Conservation (phyloP, 768 basidiomycete genomes). For the Russula compacta region DNA sequence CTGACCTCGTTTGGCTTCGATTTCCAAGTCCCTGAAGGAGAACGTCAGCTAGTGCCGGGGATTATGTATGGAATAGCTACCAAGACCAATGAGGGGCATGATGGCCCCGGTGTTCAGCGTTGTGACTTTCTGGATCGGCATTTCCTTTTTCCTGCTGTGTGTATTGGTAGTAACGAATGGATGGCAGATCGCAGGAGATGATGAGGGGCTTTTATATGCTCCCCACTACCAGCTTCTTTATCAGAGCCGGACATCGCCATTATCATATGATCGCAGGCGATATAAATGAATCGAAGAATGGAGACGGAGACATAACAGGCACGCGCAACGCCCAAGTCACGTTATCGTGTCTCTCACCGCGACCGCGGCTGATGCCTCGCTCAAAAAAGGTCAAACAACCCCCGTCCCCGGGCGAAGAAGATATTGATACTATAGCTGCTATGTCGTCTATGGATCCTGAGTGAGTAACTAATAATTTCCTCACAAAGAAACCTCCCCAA, state of each 20-base stretch:
- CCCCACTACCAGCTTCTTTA: not conserved
- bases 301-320: not conserved
- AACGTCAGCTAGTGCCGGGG: not conserved
- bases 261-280: not conserved
- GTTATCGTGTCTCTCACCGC: not conserved
- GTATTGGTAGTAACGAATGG: not conserved
- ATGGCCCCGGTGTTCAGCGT: conserved; percentile 69
- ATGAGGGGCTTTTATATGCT: not conserved
- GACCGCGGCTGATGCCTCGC: not conserved
- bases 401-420: not conserved
- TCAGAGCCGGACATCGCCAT: not conserved
- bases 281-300: too few species aligned
- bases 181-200: not conserved
- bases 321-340: not conserved
- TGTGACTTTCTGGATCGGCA: conserved; percentile 6
- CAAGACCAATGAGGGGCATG: conserved; percentile 43
- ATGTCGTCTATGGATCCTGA: not conserved
- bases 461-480: not conserved
- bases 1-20: conserved; percentile 61
- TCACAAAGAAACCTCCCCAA: not conserved
- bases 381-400: not conserved
- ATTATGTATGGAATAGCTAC: conserved; percentile 47
- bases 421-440: not conserved
- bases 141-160: not conserved
- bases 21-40: conserved; percentile 62